Conservation (phyloP, 306 rosid species). For the Quercus glauca region DNA sequence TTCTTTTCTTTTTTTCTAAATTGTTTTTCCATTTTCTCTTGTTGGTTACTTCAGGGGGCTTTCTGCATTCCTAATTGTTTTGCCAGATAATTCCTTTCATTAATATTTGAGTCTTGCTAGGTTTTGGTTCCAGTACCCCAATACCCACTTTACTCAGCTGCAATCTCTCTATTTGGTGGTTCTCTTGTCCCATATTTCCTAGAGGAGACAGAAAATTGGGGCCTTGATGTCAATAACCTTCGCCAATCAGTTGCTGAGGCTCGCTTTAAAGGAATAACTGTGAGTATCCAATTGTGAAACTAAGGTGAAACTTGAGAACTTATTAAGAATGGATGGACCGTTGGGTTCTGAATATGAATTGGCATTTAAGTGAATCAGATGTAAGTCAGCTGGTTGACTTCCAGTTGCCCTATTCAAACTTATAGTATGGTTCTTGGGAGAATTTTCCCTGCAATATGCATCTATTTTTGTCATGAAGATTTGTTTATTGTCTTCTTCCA, state of each 20-base stretch:
- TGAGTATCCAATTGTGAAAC: conserved; percentile 41
- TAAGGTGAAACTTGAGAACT: conserved; percentile 2
- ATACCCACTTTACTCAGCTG: conserved; percentile 96
- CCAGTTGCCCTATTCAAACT: neutral
- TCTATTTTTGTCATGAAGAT: conserved; percentile 9
- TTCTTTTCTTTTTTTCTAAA: neutral
- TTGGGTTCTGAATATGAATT: conserved; percentile 8
- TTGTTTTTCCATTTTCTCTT: neutral
- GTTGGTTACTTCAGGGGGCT: neutral
- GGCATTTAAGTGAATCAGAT: conserved; percentile 1
- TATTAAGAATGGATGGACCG: conserved; percentile 12
- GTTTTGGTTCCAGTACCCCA: conserved; percentile 99
- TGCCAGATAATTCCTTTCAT: neutral
- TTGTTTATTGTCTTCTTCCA: conserved; percentile 6
- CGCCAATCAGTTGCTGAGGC: conserved; percentile 66
- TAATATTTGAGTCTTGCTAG: conserved; percentile 37
- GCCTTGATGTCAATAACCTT: conserved; percentile 80
- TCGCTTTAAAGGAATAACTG: conserved; percentile 79
- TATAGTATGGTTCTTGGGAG: conserved; percentile 11
- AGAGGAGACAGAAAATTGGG: conserved; percentile 99
- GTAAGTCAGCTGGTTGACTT: conserved; percentile 15
- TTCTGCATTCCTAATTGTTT: conserved; percentile 7
- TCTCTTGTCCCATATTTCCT: conserved; percentile 95
- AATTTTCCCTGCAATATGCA: conserved; percentile 2
- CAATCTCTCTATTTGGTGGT: conserved; percentile 85